Conservation (phyloP, 805 yeast genomes). For the Monosporozyma aerobia region DNA sequence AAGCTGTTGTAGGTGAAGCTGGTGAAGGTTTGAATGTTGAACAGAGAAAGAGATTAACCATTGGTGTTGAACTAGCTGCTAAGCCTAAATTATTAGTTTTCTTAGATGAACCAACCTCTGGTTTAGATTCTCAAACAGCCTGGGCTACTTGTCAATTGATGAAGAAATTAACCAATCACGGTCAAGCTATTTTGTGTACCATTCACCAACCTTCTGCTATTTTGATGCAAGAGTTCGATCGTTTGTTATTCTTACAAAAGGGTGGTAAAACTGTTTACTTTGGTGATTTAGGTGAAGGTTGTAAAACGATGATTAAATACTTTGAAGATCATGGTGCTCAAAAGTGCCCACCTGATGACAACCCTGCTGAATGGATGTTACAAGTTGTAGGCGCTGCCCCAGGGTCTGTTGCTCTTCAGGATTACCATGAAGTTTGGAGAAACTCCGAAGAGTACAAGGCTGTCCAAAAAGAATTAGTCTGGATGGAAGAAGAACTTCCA, state of each 20-base stretch:
- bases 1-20: slow-evolving; percentile 65
- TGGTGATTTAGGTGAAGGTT: slow-evolving; percentile 57
- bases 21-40: slow-evolving; percentile 63
- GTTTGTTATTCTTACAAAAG: slow-evolving; percentile 55
- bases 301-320: slow-evolving; percentile 48
- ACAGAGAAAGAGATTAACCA: slow-evolving; percentile 52
- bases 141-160: slow-evolving; percentile 56
- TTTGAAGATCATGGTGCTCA: slow-evolving; percentile 60
- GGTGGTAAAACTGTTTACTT: slow-evolving; percentile 73
- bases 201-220: slow-evolving; percentile 84
- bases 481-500: slow-evolving; percentile 53
- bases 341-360: slow-evolving; percentile 58
- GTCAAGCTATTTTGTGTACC: slow-evolving; percentile 62
- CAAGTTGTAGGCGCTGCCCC: slow-evolving; percentile 80
- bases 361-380: slow-evolving; percentile 91
- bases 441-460: slow-evolving; percentile 52
- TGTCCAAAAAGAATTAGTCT: slow-evolving; percentile 49
- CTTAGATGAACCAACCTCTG: slow-evolving; percentile 63
- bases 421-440: slow-evolving; percentile 71
- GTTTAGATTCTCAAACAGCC: slow-evolving; percentile 60
- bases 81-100: slow-evolving; percentile 52
- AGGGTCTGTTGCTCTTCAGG: slow-evolving; percentile 63
- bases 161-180: slow-evolving; percentile 50
- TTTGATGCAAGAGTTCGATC: slow-evolving; percentile 67
- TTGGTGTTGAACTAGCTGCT: slow-evolving; percentile 60